Evolutionary conservation across 345 rosid species (phyloP).

Genomic region (Anacardium occidentale): DNA sequence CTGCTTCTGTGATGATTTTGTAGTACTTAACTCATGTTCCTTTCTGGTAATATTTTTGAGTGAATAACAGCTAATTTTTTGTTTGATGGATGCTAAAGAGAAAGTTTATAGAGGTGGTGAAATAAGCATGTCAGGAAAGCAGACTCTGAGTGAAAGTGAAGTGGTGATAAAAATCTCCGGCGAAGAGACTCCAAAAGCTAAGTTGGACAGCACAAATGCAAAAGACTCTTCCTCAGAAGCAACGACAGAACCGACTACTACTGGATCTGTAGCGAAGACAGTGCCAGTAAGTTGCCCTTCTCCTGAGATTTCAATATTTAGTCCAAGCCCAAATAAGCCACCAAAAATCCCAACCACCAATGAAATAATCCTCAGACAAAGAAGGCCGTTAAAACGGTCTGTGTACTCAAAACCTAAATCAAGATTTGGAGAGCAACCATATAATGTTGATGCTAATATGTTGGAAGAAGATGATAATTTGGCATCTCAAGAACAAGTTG

Average conservation of each 20-base stretch:
- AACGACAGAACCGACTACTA: conserved; percentile 20
- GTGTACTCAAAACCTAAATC: conserved; percentile 74
- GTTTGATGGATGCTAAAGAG: conserved; percentile 27
- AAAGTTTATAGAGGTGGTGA: conserved; percentile 21
- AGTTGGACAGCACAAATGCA: conserved; percentile 4
- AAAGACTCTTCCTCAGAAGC: conserved; percentile 37
- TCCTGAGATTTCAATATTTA: conserved; percentile 48
- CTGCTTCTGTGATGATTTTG: background rate
- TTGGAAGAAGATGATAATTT: conserved; percentile 40
- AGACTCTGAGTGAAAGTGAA: conserved; percentile 36
- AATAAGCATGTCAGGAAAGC: conserved; percentile 44
- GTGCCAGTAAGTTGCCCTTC: conserved; percentile 35
- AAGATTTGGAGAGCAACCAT: conserved; percentile 72
- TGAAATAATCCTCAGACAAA: conserved; percentile 42
- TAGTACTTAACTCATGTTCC: background rate
- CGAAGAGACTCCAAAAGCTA: conserved; percentile 31
- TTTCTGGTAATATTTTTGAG: background rate
- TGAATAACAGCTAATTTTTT: background rate
- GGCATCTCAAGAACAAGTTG: conserved; percentile 36
- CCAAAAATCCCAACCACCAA: conserved; percentile 47
- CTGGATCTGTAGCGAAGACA: conserved; percentile 33
- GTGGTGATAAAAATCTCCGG: conserved; percentile 53
- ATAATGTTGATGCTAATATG: conserved; percentile 28
- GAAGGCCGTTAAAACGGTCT: conserved; percentile 55
- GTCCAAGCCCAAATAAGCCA: conserved; percentile 52